These are phyloP conservation scores for Moringa oleifera DNA, from an alignment of 345 rosid species.

Conservation along the genomic window DNA sequence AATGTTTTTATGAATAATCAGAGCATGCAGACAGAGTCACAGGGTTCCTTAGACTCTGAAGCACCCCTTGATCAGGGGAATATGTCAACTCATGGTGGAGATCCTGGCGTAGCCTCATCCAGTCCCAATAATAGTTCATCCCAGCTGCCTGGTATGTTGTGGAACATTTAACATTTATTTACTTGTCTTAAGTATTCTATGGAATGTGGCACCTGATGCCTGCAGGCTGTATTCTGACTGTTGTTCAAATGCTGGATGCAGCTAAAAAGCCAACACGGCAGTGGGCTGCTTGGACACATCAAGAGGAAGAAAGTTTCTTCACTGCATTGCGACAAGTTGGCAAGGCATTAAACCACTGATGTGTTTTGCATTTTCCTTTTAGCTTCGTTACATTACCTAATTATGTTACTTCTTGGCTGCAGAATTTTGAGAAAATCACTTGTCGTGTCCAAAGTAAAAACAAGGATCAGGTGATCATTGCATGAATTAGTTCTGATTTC, in stretches of 20 bases:
- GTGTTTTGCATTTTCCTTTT: conserved; percentile 4
- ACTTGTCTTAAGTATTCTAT: conserved; percentile 3
- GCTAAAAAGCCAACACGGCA: conserved; percentile 87
- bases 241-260: conserved; percentile 23
- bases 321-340: conserved; percentile 98
- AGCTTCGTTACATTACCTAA: conserved; percentile 8
- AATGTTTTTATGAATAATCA: conserved; percentile 27
- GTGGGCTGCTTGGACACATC: conserved; percentile 99
- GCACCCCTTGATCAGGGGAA: conserved; percentile 29
- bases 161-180: conserved; percentile 15
- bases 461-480: conserved; percentile 84
- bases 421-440: conserved; percentile 99
- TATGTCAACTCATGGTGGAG: conserved; percentile 37
- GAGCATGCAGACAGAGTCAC: conserved; percentile 35
- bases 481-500: conserved; percentile 1
- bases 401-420: conserved; percentile 22
- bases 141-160: conserved; percentile 58
- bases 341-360: conserved; percentile 49
- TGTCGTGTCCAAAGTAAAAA: conserved; percentile 92
- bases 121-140: conserved; percentile 24
- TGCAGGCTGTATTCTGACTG: conserved; percentile 7
- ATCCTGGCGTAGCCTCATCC: conserved; percentile 33
- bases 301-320: conserved; percentile 98
- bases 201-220: conserved; percentile 1
- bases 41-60: conserved; percentile 24